Conservation (phyloP, 805 yeast species). For the Candida pseudoglaebosa region DNA sequence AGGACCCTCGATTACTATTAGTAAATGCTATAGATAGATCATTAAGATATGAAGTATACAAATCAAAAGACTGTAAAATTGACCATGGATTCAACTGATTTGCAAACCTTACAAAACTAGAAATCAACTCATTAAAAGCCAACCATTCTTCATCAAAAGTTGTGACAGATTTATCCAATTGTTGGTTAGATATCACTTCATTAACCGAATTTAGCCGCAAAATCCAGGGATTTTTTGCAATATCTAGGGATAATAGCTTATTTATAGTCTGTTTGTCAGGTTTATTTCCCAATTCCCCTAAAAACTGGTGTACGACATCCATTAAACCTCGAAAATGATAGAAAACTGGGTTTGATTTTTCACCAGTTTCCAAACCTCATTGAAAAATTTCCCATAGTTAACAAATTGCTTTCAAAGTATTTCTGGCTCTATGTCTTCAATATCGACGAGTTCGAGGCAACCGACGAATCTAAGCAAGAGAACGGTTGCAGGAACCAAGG, state of each 20-base stretch:
- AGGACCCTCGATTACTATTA: constrained; percentile 37
- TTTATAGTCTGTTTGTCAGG: background rate
- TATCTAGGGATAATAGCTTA: constrained; percentile 21
- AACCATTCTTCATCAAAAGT: constrained; percentile 36
- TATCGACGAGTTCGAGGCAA: background rate
- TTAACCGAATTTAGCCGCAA: constrained; percentile 21
- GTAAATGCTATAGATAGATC: constrained; percentile 47
- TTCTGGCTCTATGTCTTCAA: background rate
- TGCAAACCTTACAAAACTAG: constrained; percentile 45
- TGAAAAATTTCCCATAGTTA: background rate
- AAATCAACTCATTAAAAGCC: constrained; percentile 43
- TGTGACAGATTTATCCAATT: constrained; percentile 14
- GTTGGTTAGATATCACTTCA: constrained; percentile 10
- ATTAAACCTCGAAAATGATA: no score
- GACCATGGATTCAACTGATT: constrained; percentile 54
- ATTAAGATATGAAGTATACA: constrained; percentile 44
- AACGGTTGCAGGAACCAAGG: background rate
- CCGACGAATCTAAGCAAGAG: background rate
- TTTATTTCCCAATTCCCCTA: constrained; percentile 15
- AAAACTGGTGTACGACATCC: constrained; percentile 18
- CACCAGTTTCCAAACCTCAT: no score
- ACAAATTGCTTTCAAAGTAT: background rate
- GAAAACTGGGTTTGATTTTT: no score
- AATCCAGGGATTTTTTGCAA: constrained; percentile 22
- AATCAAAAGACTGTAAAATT: constrained; percentile 49